A percentile compares a stretch with the other conserved stretches of the same genome.
phyloP scores from a whole-genome alignment of 768 basidiomycete genomes.

The Crassisporium funariophilum region DNA sequence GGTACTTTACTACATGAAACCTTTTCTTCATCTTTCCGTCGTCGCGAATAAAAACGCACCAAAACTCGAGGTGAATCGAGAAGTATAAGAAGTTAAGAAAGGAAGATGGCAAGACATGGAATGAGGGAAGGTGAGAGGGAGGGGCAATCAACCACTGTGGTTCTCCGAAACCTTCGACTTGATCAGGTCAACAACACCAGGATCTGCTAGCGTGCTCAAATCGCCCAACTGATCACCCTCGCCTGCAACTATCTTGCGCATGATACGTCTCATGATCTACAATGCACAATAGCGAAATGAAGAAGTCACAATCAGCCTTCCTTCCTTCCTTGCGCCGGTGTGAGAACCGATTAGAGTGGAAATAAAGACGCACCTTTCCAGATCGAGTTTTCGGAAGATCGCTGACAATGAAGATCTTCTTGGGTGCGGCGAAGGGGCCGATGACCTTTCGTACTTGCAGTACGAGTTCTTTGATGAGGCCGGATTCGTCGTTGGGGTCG shows the following conservation, averaged over 20 bases:
- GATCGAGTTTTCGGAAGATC: conserved; percentile 95
- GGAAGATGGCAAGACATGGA: no score
- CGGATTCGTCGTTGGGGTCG: conserved; percentile 67
- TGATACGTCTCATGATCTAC: conserved; percentile 89
- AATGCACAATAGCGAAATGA: background rate
- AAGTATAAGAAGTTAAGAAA: no score
- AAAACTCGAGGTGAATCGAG: no score
- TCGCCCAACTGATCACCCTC: conserved; percentile 97
- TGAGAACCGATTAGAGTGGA: conserved; percentile 1
- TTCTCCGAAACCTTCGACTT: conserved; percentile 74
- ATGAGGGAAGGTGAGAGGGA: no score
- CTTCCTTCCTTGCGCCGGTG: no score
- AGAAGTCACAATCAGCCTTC: no score
- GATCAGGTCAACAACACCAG: conserved; percentile 80
- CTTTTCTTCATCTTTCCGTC: no score
- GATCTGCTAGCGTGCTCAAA: conserved; percentile 91
- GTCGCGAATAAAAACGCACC: no score
- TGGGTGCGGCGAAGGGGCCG: conserved; percentile 96
- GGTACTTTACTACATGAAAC: no score
- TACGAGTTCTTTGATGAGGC: conserved; percentile 82
- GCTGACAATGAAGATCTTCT: conserved; percentile 80
- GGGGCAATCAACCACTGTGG: conserved; percentile 11
- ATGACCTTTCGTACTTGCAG: conserved; percentile 98
- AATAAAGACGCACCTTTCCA: conserved; percentile 68
- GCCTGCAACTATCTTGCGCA: conserved; percentile 94